These are phyloP conservation scores for Saposhnikovia divaricata DNA, from an alignment of 129 eudicot species.

Conservation along the genomic window DNA sequence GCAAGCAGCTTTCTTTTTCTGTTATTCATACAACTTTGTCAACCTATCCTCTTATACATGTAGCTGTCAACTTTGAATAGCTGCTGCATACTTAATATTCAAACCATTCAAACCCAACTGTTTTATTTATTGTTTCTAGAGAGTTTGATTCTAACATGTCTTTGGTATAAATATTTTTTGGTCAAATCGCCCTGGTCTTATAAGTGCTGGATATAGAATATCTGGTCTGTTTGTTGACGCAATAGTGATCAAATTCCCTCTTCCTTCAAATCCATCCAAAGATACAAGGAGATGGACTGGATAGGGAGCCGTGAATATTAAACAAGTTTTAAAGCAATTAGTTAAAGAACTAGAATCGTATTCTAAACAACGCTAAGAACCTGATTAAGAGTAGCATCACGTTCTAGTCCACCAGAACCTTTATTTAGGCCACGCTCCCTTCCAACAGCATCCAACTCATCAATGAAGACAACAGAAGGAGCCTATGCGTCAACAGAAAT, in stretches of 20 bases:
- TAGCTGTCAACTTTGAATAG: too few relatives aligned
- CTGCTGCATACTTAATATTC: too few relatives aligned
- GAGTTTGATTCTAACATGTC: too few relatives aligned
- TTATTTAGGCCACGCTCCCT: slow-evolving; percentile 90
- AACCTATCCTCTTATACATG: too few relatives aligned
- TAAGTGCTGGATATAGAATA: slow-evolving; percentile 91
- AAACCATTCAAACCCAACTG: too few relatives aligned
- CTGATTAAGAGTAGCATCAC: slow-evolving; percentile 98
- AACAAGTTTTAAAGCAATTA: slow-evolving; percentile 4
- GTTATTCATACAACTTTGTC: too few relatives aligned
- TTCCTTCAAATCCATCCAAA: slow-evolving; percentile 97
- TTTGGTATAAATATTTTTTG: too few relatives aligned
- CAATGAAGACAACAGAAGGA: slow-evolving; percentile 94
- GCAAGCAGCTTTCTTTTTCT: too few relatives aligned
- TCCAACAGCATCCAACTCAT: slow-evolving; percentile 98
- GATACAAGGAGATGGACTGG: slow-evolving; percentile 78
- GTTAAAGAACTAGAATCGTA: neutral
- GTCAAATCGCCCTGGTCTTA: slow-evolving; percentile 96
- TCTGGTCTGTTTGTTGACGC: slow-evolving; percentile 98
- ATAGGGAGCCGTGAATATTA: slow-evolving; percentile 13
- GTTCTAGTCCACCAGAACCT: slow-evolving; percentile 99
- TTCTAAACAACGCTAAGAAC: slow-evolving; percentile 21
- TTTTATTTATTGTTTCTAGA: too few relatives aligned
- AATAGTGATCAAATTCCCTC: slow-evolving; percentile 92
- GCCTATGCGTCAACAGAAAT: slow-evolving; percentile 37